phyloP scores from a whole-genome alignment of 805 yeast species.

The Myxozyma melibiosi region DNA sequence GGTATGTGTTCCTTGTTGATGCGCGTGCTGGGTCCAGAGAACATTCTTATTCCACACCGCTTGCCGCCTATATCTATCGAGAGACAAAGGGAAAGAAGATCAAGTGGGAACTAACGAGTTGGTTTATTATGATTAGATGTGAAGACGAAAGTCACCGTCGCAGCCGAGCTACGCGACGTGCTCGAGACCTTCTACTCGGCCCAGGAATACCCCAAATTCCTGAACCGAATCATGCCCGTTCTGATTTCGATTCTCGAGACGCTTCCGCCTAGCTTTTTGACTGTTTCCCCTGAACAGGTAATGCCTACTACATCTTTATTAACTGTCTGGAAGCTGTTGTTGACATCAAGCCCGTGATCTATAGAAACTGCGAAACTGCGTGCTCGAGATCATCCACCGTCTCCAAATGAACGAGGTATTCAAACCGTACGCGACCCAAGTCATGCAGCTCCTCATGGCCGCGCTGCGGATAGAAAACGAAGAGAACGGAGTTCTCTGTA shows the following conservation, averaged over 20 bases:
- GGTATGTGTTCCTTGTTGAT: slow-evolving; percentile 24
- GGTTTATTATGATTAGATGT: slow-evolving; percentile 47
- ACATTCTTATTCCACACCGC: too few relatives aligned
- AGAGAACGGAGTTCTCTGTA: slow-evolving; percentile 88
- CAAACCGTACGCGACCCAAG: slow-evolving; percentile 64
- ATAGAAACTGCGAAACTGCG: slow-evolving; percentile 72
- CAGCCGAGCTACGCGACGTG: slow-evolving; percentile 83
- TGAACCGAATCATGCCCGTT: slow-evolving; percentile 69
- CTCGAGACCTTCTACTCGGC: slow-evolving; percentile 81
- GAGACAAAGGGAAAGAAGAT: too few relatives aligned
- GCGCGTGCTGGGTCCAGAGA: too few relatives aligned
- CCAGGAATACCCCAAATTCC: slow-evolving; percentile 77
- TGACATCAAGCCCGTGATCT: background rate
- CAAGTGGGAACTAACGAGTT: background rate
- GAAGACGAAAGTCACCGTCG: slow-evolving; percentile 63
- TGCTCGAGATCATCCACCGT: slow-evolving; percentile 78
- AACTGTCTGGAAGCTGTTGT: background rate
- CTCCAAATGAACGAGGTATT: slow-evolving; percentile 81
- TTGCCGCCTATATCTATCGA: too few relatives aligned
- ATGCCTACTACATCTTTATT: slow-evolving; percentile 19
- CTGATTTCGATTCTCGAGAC: slow-evolving; percentile 62
- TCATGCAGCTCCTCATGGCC: slow-evolving; percentile 61
- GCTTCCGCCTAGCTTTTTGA: slow-evolving; percentile 72
- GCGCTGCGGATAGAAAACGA: slow-evolving; percentile 81
- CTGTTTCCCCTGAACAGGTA: slow-evolving; percentile 61